These are phyloP conservation scores for Fraxinus nigra DNA, from an alignment of 305 asterid species.

Conservation along the genomic window DNA sequence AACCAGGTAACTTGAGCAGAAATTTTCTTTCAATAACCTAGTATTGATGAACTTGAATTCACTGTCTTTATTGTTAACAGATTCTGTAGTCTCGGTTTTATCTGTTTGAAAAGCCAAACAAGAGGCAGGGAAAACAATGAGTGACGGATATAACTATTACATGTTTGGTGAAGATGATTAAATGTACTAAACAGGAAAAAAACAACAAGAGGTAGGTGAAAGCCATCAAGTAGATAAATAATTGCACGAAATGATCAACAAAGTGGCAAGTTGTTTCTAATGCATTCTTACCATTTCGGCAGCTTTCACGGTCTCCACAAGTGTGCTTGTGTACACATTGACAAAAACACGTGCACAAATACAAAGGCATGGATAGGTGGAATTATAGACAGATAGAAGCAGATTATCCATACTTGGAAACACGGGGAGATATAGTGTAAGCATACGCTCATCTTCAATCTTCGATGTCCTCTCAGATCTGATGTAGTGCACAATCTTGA, in stretches of 20 bases:
- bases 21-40: too few species aligned
- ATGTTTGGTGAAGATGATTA: neutral
- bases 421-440: too few species aligned
- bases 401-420: too few species aligned
- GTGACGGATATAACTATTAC: neutral
- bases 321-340: neutral
- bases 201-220: neutral
- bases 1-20: too few species aligned
- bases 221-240: neutral
- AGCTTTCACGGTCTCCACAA: neutral
- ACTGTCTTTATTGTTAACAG: too few species aligned
- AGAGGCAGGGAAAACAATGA: too few species aligned
- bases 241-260: neutral
- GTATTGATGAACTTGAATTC: too few species aligned
- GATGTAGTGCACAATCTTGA: neutral
- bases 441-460: neutral
- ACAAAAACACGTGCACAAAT: too few species aligned
- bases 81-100: neutral
- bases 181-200: neutral
- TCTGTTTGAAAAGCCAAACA: too few species aligned
- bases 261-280: neutral
- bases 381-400: too few species aligned
- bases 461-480: neutral
- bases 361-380: too few species aligned
- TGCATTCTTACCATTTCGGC: neutral